Evolutionary conservation across 208 protist species (phyloP), one percentile per base, ranked within the genome.

Genomic region (Borovskyia barvae): DNA sequence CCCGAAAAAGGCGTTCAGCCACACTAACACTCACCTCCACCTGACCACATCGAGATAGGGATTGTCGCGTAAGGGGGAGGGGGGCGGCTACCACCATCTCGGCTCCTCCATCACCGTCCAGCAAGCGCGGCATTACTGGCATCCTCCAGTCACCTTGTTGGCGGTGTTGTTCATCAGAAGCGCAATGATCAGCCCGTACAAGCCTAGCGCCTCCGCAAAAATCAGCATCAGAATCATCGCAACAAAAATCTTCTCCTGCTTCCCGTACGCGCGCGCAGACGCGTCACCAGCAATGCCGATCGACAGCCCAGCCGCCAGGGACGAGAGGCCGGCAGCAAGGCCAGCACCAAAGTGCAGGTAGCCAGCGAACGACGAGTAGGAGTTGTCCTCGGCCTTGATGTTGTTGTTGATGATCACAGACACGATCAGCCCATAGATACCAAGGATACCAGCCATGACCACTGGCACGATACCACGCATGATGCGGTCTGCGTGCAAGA

Each of bases 221-320:
- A 99, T 99, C 24, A 99, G 92, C 84, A 99, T 99, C 41, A 99
- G 92, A 83, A 99, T 98, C 98, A 99, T 99, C 48, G 90, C 94
- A 36, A 99, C 97, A 80, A 99, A 99, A 20, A 99, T 92, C 72
- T 95, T 97, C 55, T 97, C 97, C 77, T 99, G 95, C 73, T 97
- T 87, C 39, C 82, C 90, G 51, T 92, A 94, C 29, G 90, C 87
- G 51, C 87, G 77, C 49, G 79, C 84, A 41, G 86, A 90, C 66
- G 98, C 90, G 74, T 99, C 98, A 74, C 98, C 99, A 48, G 98
- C 97, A 83, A 99, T 98, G 49, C 99, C 98, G 82, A 99, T 99
- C 43, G 97, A 94, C 32, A 99, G 92, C 52, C 98, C 98, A 29
- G 98, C 96, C 43, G 97, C 97, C n/a, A 99, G 81, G 35, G 93